Base-by-base conservation (phyloP, 495 filamentous ascomycete species). In the Podospora comata region DNA sequence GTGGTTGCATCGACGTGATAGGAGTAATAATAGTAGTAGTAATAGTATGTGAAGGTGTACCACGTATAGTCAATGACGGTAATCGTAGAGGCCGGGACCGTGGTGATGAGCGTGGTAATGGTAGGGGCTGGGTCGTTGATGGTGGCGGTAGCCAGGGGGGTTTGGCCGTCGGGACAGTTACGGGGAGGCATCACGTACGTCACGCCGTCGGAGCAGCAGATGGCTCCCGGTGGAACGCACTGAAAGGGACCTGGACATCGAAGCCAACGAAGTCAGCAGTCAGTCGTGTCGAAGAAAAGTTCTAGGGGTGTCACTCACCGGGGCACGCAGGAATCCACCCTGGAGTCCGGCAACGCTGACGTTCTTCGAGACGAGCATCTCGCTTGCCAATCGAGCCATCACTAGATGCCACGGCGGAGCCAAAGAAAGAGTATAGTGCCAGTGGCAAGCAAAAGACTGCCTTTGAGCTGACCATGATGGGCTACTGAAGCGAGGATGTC, bases 151-250 rank as follows among this genome's bases (percentile, higher is more conserved):
- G 60, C 56, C 30, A 53, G 2, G 34, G 70, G 4, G n/a, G 53
- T 6, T 53, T 32, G 44, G 16, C 64, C 70, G 7, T 66, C 32
- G 9, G 66, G 66, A 60, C 70, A 71, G n/a, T 60, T 44, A 7
- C 61, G 53, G 13, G 64, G 34, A 0, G 53, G 39, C 60, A 67
- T 30, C 7, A 57, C 70, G 53, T 68, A 71, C 0, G 59, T 60
- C 5, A 61, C 13, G 18, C 62, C 70, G 34, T 68, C 66, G 19
- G 66, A 64, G 67, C 70, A 71, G 70, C 70, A 71, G 28, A 66
- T 56, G 7, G 59, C 64, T 1, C 70, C 70, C 0, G 64, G 60
- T 3, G 66, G 64, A 20, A 71, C 59, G 60, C 70, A 71, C 26
- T 59, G 9, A 16, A 68, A 66, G 53, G 28, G 20, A 4, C 70